Conservation (phyloP, 129 eudicot species). For the Dittrichia graveolens region DNA sequence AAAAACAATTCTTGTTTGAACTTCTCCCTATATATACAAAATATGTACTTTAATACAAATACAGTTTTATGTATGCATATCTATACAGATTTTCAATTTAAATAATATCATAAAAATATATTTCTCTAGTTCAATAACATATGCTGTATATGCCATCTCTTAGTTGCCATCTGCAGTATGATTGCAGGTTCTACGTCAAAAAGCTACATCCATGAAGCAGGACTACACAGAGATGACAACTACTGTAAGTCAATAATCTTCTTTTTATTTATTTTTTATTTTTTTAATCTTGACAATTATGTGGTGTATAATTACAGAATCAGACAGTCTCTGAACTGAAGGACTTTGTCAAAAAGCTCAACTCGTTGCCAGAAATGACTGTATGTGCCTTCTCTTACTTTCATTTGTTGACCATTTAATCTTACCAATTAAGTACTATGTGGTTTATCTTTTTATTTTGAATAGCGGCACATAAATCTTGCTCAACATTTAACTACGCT, state of each 20-base stretch:
- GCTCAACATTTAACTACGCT: conserved; percentile 89
- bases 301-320: conserved; percentile 50
- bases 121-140: not conserved
- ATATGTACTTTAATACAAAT: not conserved
- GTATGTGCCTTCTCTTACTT: conserved; percentile 52
- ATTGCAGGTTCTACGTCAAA: conserved; percentile 95
- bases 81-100: conserved; percentile 6
- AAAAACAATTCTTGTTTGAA: too few relatives aligned
- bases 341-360: conserved; percentile 97
- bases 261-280: not conserved
- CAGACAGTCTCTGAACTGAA: conserved; percentile 92
- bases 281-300: not conserved
- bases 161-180: conserved; percentile 57
- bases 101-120: not conserved
- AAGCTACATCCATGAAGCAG: conserved; percentile 98
- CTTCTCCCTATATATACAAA: too few relatives aligned
- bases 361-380: conserved; percentile 96
- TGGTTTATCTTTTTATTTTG: conserved; percentile 25
- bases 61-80: conserved; percentile 12
- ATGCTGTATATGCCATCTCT: conserved; percentile 34
- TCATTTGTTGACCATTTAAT: not conserved
- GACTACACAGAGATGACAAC: conserved; percentile 89
- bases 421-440: not conserved
- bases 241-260: conserved; percentile 50
- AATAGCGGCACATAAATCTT: conserved; percentile 97